These are phyloP conservation scores for Oidium heveae DNA, from an alignment of 2,329 filamentous ascomycete genomes.

Conservation along the genomic window DNA sequence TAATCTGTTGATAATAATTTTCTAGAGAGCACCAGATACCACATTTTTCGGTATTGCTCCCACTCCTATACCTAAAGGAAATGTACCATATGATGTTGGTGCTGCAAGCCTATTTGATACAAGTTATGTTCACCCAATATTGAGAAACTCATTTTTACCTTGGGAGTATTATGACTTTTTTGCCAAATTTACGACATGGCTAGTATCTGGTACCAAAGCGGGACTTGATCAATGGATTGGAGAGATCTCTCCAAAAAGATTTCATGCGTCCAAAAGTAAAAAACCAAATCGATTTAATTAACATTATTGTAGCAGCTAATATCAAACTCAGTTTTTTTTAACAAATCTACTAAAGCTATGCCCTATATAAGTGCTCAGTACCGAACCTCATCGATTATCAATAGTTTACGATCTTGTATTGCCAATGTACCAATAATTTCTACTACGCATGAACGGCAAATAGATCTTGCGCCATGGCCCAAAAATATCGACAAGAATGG, in stretches of 20 bases:
- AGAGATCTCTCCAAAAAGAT: conserved; percentile 3
- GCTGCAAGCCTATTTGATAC: conserved; percentile 25
- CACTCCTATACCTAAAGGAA: conserved; percentile 1
- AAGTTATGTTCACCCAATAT: conserved; percentile 22
- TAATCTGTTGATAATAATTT: not conserved
- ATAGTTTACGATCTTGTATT: conserved; percentile 16
- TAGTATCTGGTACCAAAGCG: conserved; percentile 3
- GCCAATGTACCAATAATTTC: conserved; percentile 17
- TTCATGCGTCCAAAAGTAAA: conserved; percentile 3
- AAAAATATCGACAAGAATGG: conserved; percentile 16
- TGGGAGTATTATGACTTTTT: conserved; percentile 23
- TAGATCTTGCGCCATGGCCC: conserved; percentile 22
- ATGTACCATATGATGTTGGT: conserved; percentile 21
- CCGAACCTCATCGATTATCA: conserved; percentile 13
- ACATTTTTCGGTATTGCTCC: conserved; percentile 3
- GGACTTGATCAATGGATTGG: conserved; percentile 5
- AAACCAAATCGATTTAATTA: not conserved
- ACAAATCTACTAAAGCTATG: conserved; percentile 19
- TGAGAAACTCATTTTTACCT: conserved; percentile 19
- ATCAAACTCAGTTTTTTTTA: conserved; percentile 5
- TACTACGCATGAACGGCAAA: conserved; percentile 17
- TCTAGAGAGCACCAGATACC: conserved; percentile 3
- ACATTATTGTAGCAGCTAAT: not conserved
- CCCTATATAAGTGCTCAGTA: conserved; percentile 19
- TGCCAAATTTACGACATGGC: conserved; percentile 11